Base-by-base conservation (phyloP, 768 basidiomycete genomes). In the Harrya chromipes region DNA sequence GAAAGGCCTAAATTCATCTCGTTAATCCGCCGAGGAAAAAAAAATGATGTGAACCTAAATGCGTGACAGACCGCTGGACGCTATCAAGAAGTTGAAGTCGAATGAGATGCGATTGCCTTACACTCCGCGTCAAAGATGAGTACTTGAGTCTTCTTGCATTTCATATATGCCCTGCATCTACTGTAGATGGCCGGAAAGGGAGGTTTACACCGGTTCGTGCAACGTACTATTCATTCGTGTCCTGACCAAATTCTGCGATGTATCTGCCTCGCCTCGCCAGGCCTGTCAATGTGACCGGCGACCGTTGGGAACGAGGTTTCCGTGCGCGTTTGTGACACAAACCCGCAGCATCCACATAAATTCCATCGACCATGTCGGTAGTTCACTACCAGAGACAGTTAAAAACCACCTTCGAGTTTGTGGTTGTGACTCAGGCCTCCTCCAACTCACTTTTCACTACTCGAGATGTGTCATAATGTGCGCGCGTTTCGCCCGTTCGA, bases 391-490 rank as follows among this genome's bases (percentile, higher is more conserved):
- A 44, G 52, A 55, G 35, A 47, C 55, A 31, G 40, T 51, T 56
- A 49, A 46, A 52, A 55, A 57, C 47, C 53, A 51, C 52, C 56
- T 49, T 60, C 49, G 57, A 39, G 50, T 43, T 41, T 50, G 54
- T 34, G 27, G 5, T 53, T 43, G 10, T 2, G 29, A 39, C 48
- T 44, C 56, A 50, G 40, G 46, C 55, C 53, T 43, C 50, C 47
- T 43, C 11, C 29, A 29, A 6, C 29, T 29, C 29, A 10, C 11
- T 6, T 56, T 47, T 46, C 48, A 48, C 52, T 49, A 48, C 24
- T 49, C 47, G 14, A 55, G 47, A 88, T 88, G 87, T 89, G 87
- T 66, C 79, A 85, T 69, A 87, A 88, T 67, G 87, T 87, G 59
- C 42, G 82, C 72, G 34, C 53, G 16, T 16, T 27, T 50, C 27